Base-by-base conservation (phyloP, 2,329 filamentous ascomycete genomes). In the Aurifilum marmelostoma region DNA sequence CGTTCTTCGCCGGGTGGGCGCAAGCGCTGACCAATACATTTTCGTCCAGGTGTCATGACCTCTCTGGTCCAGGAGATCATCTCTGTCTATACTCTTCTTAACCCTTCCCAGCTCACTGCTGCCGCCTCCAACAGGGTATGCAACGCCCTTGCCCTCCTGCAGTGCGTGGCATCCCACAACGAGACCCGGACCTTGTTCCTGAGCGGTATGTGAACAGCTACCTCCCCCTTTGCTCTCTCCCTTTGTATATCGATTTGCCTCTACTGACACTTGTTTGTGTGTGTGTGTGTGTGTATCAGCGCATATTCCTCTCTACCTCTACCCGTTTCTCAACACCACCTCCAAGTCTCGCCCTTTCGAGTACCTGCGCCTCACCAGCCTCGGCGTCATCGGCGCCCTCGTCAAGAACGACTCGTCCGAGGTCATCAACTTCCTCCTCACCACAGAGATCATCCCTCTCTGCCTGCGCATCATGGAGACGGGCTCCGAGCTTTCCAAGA, bases 401-500 rank as follows among this genome's bases (percentile, higher is more conserved):
- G 96, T 99, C 70, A 99, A 99, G 87, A 99, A 99, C 77, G 96
- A 99, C 82, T 97, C 94, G 3, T 95, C 93, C 24, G 96, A 98
- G 77, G 96, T 98, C 70, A 99, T 99, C 84, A 98, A 98, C 84
- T 99, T 99, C 79, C 90, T 99, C 66, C 86, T 99, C 63, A 98
- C 96, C 1, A 99, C 96, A 39, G 96, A 99, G 82, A 99, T 99
- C 74, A 99, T 99, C 69, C 96, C 96, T 12, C 88, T 99, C 16
- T 99, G 96, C 80, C 89, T 99, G 59, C 91, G 96, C 71, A 99
- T 99, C 77, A 99, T 99, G 96, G 96, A 99, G 83, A 99, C 96
- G 0, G 96, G 96, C 63, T 97, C 94, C 0, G 96, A 99, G 81
- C 87, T 99, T 71, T 97, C 94, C 85, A 99, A 99, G 85, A 99